phyloP scores from a whole-genome alignment of 139 green algal genomes.

The Chlorella sp. region DNA sequence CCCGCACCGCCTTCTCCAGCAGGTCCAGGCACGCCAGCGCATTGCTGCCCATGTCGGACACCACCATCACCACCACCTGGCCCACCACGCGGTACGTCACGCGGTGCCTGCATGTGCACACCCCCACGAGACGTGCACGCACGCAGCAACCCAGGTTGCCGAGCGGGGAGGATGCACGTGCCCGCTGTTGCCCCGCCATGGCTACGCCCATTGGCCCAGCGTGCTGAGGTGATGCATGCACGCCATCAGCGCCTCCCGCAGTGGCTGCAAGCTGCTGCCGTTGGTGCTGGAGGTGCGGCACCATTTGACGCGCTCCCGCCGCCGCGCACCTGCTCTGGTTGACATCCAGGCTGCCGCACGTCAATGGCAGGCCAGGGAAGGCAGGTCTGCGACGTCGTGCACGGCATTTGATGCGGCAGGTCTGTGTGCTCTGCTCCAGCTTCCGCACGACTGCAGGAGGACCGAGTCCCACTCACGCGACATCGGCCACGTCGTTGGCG shows the following conservation, averaged over 20 bases:
- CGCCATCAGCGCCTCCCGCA: not conserved
- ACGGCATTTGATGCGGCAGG: not conserved
- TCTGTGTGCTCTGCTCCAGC: not conserved
- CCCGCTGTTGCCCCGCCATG: not conserved
- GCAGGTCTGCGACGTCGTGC: not conserved
- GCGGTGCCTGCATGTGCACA: not conserved
- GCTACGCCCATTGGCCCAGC: not conserved
- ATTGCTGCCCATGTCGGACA: not conserved
- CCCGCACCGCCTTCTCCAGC: constrained; percentile 3
- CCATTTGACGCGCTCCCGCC: not conserved
- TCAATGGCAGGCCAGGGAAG: not conserved
- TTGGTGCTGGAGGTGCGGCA: not conserved
- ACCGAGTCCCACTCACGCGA: too few relatives aligned
- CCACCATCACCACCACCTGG: not conserved
- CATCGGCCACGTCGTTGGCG: too few relatives aligned
- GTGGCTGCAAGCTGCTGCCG: not conserved
- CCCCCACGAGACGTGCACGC: not conserved
- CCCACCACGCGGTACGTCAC: constrained; percentile 4
- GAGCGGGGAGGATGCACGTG: not conserved
- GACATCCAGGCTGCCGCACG: not conserved
- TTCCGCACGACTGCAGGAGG: too few relatives aligned
- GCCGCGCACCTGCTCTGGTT: not conserved
- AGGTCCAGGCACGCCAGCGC: not conserved
- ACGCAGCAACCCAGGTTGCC: not conserved
- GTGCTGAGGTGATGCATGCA: not conserved